Base-by-base conservation (phyloP, 2,329 filamentous ascomycete genomes). In the Colletotrichum karsti region DNA sequence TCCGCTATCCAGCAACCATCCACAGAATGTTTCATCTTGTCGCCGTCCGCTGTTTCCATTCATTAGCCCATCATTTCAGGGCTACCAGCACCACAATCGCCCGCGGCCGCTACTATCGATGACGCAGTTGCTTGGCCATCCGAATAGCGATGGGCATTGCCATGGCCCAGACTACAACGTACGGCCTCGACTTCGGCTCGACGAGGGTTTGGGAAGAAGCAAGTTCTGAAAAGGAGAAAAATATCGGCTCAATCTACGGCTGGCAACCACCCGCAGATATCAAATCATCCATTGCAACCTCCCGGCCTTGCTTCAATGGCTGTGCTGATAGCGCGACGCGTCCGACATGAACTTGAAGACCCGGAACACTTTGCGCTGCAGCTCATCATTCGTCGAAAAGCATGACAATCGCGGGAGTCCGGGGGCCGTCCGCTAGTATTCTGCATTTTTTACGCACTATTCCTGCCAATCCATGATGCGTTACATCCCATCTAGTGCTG, bases 11-110 rank as follows among this genome's bases (percentile, higher is more conserved):
- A 50, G 24, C 46, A 28, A 18, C 33, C 62, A 46, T 62, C 66
- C 66, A 67, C 62, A 67, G 56, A 62, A 56, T 67, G 55, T 69
- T 69, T 69, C 48, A 55, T 55, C 44, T 66, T 44, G 26, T 35
- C 26, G 51, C 46, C 26, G 51, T 37, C 37, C 12, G 28, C 28
- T 18, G 15, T 46, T 64, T 56, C 24, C 50, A 53, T 67, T 48
- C 12, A 50, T 54, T 48, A 24, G 53, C 51, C 30, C 54, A 50
- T 63, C 39, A 42, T n/a, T 30, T 53, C 42, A 63, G 63, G 50
- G 42, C 37, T 61, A 37, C 26, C 18, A 20, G 48, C 46, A 44
- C 12, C 46, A 54, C 24, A 41, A 22, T 26, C 28, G 46, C 12
- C 53, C 39, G 44, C 22, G 7, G 37, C 53, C 41, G 33, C 33